These are phyloP conservation scores for Mortierella sp. DNA, from an alignment of 371 early-diverging fungal genomes.

Conservation along the genomic window DNA sequence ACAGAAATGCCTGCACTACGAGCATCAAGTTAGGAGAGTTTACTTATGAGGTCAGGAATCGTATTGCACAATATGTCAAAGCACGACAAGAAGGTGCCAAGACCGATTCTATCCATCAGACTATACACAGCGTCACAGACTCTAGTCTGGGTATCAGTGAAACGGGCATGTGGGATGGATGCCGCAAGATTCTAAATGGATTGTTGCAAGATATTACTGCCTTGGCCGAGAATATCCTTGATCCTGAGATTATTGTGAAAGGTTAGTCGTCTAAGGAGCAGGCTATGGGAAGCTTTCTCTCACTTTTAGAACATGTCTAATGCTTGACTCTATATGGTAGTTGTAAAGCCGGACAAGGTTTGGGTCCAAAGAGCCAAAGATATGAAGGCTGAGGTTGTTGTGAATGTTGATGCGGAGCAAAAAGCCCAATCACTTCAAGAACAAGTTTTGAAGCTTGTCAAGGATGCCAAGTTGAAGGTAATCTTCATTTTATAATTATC, in stretches of 20 bases:
- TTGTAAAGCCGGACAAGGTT: constrained; percentile 71
- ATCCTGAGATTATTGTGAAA: constrained; percentile 62
- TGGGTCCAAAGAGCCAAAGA: constrained; percentile 86
- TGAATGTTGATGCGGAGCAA: constrained; percentile 83
- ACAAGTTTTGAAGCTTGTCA: constrained; percentile 81
- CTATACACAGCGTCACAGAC: constrained; percentile 64
- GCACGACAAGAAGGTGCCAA: constrained; percentile 63
- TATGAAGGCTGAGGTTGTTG: constrained; percentile 80
- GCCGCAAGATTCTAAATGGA: constrained; percentile 64
- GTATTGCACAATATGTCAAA: constrained; percentile 26
- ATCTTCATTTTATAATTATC: not conserved
- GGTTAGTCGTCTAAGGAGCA: constrained; percentile 17
- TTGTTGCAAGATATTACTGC: constrained; percentile 63
- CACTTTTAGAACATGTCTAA: not conserved
- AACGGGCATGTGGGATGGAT: constrained; percentile 74
- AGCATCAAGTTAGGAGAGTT: constrained; percentile 65
- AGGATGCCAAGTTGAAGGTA: constrained; percentile 80
- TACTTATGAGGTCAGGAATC: constrained; percentile 33
- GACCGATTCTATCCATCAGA: constrained; percentile 63
- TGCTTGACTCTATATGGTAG: constrained; percentile 34
- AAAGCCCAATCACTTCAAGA: constrained; percentile 81
- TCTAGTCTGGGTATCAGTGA: constrained; percentile 67
- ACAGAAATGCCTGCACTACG: constrained; percentile 63
- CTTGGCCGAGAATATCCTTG: constrained; percentile 46
- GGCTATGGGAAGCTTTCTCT: not conserved